phyloP scores from a whole-genome alignment of 768 basidiomycete species.

The Pleurotus sapidus region DNA sequence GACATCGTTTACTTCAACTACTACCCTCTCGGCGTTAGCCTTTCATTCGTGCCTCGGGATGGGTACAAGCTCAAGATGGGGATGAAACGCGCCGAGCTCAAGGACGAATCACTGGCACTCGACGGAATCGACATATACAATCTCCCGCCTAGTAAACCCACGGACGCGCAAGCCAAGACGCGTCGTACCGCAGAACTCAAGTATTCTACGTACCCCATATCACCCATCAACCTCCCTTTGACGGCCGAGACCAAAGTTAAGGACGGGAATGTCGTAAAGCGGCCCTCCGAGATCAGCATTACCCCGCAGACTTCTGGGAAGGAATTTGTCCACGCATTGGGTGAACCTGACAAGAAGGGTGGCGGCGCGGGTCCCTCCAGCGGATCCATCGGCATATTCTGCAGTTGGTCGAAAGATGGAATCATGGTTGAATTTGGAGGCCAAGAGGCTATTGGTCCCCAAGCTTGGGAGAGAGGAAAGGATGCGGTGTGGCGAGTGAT shows the following conservation, averaged over 20 bases:
- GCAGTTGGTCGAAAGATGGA: conserved; percentile 83
- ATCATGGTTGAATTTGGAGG: conserved; percentile 88
- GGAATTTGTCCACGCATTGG: conserved; percentile 70
- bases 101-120: conserved; percentile 49
- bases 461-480: conserved; percentile 86
- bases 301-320: conserved; percentile 60
- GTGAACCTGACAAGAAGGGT: conserved; percentile 90
- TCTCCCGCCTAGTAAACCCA: conserved; percentile 28
- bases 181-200: conserved; percentile 44
- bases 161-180: conserved; percentile 29
- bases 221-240: conserved; percentile 50
- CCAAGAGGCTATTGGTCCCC: conserved; percentile 70
- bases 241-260: conserved; percentile 27
- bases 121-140: conserved; percentile 88
- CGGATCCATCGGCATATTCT: conserved; percentile 89
- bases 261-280: conserved; percentile 30
- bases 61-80: conserved; percentile 51
- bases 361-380: conserved; percentile 83
- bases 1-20: conserved; percentile 91
- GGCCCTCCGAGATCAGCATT: conserved; percentile 41
- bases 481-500: conserved; percentile 78
- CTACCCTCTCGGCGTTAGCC: conserved; percentile 71
- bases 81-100: conserved; percentile 41
- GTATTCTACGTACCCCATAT: conserved; percentile 56
- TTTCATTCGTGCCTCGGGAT: conserved; percentile 67